Conservation (phyloP, 1,284 basidiomycete species). For the Marasmius fiardii region DNA sequence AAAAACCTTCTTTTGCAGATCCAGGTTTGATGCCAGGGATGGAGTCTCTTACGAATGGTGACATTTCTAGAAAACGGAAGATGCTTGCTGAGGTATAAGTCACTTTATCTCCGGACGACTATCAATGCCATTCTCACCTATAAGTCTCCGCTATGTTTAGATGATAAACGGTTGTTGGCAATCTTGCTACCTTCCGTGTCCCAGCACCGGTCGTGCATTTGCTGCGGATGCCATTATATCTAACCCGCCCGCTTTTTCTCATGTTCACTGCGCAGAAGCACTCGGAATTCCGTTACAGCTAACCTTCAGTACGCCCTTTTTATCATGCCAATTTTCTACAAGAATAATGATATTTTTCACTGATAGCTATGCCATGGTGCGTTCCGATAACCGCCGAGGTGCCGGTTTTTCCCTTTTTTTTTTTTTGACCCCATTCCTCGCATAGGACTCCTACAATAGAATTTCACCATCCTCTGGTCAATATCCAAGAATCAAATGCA, state of each 20-base stretch:
- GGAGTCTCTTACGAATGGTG: conserved; percentile 45
- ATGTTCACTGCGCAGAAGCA: conserved; percentile 63
- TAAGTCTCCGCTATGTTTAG: conserved; percentile 19
- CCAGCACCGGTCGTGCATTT: conserved; percentile 40
- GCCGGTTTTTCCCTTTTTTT: too few relatives aligned
- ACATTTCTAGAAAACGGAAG: conserved; percentile 42
- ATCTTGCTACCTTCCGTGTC: conserved; percentile 47
- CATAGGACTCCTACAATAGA: conserved; percentile 49
- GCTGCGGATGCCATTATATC: conserved; percentile 63
- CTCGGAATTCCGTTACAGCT: conserved; percentile 56
- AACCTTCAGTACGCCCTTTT: conserved; percentile 47
- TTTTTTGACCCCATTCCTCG: background rate
- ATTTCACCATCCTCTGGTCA: conserved; percentile 65
- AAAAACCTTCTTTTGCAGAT: conserved; percentile 29
- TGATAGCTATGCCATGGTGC: conserved; percentile 65
- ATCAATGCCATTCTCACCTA: background rate
- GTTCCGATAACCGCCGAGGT: background rate
- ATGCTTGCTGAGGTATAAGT: conserved; percentile 38
- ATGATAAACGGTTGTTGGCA: conserved; percentile 63
- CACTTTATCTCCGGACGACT: background rate
- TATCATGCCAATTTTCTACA: background rate
- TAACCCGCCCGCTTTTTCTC: conserved; percentile 63
- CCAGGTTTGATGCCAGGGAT: conserved; percentile 51
- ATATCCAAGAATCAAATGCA: conserved; percentile 49
- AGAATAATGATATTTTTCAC: background rate